Base-by-base conservation (phyloP, 495 filamentous ascomycete genomes). In the Xylaria acuta region DNA sequence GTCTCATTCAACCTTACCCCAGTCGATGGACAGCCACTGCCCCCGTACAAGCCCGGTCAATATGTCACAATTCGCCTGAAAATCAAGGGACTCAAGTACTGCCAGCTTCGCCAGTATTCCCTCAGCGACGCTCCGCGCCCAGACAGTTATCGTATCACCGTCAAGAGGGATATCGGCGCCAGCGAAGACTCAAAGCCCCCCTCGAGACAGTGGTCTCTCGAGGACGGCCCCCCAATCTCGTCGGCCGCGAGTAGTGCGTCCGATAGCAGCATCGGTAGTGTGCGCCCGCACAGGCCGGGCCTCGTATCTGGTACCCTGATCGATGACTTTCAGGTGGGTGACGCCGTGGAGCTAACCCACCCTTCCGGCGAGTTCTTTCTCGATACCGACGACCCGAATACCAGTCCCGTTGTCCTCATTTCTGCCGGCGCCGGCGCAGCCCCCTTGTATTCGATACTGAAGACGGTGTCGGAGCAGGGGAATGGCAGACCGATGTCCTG, bases 221-320 rank as follows among this genome's bases (percentile, higher is more conserved):
- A 75, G 7, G 79, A 73, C 22, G 67, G 68, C 3, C 67, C 75
- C 58, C 75, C 76, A 0, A 68, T 76, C 14, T 84, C 72, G 12
- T 79, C 77, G 0, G 77, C 77, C 1, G 77, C 76, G 4, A 79
- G 76, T 36, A 78, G 75, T 56, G 77, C 77, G 14, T 79, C 77
- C 0, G 77, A 79, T 64, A 79, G 77, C 64, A 79, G 77, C 47
- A 66, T 79, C 49, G 77, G 77, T 25, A 79, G 77, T 12, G 69
- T 76, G 38, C 77, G 75, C 1, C 75, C 77, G 9, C 71, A 66
- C 67, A 64, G 69, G 6, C 86, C 89, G 0, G 92, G 91, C 9
- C 85, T 90, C 73, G 84, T 94, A 20, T 93, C 90, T 32, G 93
- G 93, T 75, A 77, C 91, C 63, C 83, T 94, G 16, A 92, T 93